These are phyloP conservation scores for Nyctanthes arbortristis DNA, from an alignment of 257 asterid genomes.

Conservation along the genomic window DNA sequence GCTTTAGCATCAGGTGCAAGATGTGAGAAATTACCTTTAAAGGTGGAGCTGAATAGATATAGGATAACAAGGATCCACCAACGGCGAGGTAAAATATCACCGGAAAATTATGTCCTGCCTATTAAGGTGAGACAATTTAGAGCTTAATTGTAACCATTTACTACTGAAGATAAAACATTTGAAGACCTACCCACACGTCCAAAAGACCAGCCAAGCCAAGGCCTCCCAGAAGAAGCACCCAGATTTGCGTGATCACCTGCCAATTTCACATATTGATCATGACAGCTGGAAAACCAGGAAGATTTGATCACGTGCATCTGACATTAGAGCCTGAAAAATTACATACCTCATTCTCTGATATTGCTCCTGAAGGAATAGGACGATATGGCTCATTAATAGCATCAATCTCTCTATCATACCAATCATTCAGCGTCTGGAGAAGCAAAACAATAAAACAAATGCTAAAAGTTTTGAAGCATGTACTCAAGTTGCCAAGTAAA, in stretches of 20 bases:
- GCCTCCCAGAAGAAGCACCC: slow-evolving; percentile 94
- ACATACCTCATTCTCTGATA: slow-evolving; percentile 76
- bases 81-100: slow-evolving; percentile 82
- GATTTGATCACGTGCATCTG: slow-evolving; percentile 10
- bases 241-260: slow-evolving; percentile 92
- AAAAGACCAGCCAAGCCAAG: slow-evolving; percentile 81
- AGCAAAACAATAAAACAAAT: slow-evolving; percentile 21
- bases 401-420: slow-evolving; percentile 96
- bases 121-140: slow-evolving; percentile 27
- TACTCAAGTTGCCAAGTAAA: slow-evolving; percentile 16
- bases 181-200: slow-evolving; percentile 88
- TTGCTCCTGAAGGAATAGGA: slow-evolving; percentile 92
- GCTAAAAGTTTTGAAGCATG: slow-evolving; percentile 20
- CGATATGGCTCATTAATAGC: slow-evolving; percentile 98
- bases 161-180: slow-evolving; percentile 14
- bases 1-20: slow-evolving; percentile 15
- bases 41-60: slow-evolving; percentile 97
- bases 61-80: slow-evolving; percentile 92
- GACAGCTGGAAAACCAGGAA: not conserved
- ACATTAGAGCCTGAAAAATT: slow-evolving; percentile 19
- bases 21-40: slow-evolving; percentile 55
- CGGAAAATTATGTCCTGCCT: slow-evolving; percentile 92
- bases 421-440: slow-evolving; percentile 82
- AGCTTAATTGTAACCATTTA: not conserved
- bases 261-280: slow-evolving; percentile 19